A percentile compares a stretch with the other conserved stretches of the same genome.
Conservation (phyloP, 257 asterid species). For the Thymus quinquecostatus region DNA sequence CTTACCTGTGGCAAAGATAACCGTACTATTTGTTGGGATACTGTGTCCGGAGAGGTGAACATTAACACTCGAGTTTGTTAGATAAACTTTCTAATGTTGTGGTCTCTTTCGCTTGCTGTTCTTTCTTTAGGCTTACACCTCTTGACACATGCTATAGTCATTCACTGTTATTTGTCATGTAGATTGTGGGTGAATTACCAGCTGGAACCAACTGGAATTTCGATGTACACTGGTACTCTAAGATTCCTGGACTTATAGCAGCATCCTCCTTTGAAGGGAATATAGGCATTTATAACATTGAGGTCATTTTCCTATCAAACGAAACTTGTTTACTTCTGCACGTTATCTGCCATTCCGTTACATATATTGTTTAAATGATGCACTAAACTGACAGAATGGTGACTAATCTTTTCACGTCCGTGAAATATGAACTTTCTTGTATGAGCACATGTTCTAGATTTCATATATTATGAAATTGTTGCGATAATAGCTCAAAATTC, state of each 20-base stretch:
- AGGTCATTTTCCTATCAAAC: conserved; percentile 51
- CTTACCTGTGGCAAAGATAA: conserved; percentile 99
- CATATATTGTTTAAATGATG: conserved; percentile 11
- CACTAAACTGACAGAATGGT: conserved; percentile 13
- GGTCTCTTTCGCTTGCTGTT: conserved; percentile 5
- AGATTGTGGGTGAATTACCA: conserved; percentile 95
- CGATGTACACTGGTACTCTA: conserved; percentile 94
- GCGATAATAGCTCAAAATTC: not conserved
- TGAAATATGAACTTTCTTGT: conserved; percentile 8
- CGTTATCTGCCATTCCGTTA: not conserved
- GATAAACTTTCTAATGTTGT: not conserved
- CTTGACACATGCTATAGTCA: conserved; percentile 14
- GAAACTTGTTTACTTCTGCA: conserved; percentile 27
- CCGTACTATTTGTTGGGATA: conserved; percentile 98
- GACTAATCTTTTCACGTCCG: not conserved
- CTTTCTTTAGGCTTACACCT: conserved; percentile 1
- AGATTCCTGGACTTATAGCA: conserved; percentile 92
- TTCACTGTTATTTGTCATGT: conserved; percentile 30
- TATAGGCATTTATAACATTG: conserved; percentile 86
- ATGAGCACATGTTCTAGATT: not conserved
- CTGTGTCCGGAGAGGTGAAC: conserved; percentile 81
- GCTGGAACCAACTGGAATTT: conserved; percentile 98
- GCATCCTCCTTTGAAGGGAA: conserved; percentile 98
- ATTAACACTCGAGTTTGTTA: conserved; percentile 19
- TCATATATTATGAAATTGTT: too few relatives aligned